phyloP scores from a whole-genome alignment of 139 green algal species.

The Chlamydomonas incerta region DNA sequence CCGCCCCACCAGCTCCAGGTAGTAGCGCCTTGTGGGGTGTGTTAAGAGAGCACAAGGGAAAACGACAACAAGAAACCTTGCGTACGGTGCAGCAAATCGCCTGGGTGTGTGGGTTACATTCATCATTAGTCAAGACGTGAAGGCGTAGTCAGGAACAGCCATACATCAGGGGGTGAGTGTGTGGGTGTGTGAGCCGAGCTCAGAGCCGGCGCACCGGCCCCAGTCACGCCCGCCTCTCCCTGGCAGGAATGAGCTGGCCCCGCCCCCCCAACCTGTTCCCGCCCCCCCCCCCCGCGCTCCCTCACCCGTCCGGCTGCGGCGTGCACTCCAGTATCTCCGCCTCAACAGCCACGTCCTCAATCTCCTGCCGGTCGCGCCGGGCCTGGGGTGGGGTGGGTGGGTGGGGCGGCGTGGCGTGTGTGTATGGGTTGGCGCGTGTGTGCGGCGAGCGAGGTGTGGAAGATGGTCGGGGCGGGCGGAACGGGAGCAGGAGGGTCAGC shows the following conservation, averaged over 20 bases:
- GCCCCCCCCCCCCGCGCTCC: no score
- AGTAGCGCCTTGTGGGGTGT: conserved; percentile 62
- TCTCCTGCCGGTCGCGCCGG: not conserved
- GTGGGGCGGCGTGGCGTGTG: not conserved
- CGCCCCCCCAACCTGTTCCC: not conserved
- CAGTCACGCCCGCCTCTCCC: no score
- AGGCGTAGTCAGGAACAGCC: no score
- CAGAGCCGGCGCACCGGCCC: no score
- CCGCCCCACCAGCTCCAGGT: conserved; percentile 77
- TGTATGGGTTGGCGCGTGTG: not conserved
- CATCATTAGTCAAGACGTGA: no score
- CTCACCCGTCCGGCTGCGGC: conserved; percentile 81
- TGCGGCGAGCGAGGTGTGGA: not conserved
- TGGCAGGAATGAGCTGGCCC: no score
- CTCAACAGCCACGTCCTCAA: conserved; percentile 71
- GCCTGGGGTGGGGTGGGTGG: not conserved
- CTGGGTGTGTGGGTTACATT: no score
- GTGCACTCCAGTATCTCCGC: conserved; percentile 84
- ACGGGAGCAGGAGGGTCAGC: not conserved
- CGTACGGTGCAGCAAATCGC: no score
- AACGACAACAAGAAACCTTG: no score
- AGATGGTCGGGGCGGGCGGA: not conserved
- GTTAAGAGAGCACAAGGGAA: no score
- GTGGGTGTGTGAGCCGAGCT: no score
- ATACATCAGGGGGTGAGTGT: no score